Percentiles rank a stretch among this genome's conserved stretches.
Evolutionary conservation across 78 protist genomes (phyloP).

Genomic region (Bigelowiella natans): DNA sequence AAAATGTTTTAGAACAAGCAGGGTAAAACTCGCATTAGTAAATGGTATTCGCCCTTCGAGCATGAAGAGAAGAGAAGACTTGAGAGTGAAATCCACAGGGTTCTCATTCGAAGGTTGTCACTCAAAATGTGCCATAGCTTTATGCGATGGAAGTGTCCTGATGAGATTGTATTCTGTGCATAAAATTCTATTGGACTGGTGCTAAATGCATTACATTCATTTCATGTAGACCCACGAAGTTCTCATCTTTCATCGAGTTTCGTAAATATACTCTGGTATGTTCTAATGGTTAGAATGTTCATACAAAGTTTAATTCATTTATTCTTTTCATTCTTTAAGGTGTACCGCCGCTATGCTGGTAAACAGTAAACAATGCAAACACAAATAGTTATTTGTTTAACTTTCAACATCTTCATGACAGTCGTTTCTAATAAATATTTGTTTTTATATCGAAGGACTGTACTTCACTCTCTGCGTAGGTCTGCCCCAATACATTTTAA

Average conservation of each 20-base stretch:
- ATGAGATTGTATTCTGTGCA: too few species aligned
- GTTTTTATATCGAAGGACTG: too few species aligned
- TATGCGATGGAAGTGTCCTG: too few species aligned
- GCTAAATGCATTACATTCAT: not conserved
- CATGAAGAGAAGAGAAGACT: conserved; percentile 83
- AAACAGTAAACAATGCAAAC: too few species aligned
- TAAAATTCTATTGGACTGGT: too few species aligned
- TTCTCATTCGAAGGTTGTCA: conserved; percentile 17
- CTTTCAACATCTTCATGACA: too few species aligned
- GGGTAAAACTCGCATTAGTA: conserved; percentile 94
- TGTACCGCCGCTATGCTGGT: conserved; percentile 91
- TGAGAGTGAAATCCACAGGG: conserved; percentile 81
- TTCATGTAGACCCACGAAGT: conserved; percentile 32
- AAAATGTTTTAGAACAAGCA: conserved; percentile 91
- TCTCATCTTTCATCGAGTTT: conserved; percentile 93
- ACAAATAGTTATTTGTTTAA: too few species aligned
- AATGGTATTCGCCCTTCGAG: conserved; percentile 73
- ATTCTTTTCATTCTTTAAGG: conserved; percentile 22
- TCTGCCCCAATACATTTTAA: too few species aligned
- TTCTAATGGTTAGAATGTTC: not conserved
- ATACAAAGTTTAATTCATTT: too few species aligned
- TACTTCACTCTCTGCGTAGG: conserved; percentile 86
- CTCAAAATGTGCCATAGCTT: too few species aligned
- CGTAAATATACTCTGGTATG: not conserved
- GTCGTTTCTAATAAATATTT: too few species aligned